Evolutionary conservation across 78 protist genomes (phyloP), one percentile per base, ranked within the genome.

Genomic region (Chrysochromulina tobinii): DNA sequence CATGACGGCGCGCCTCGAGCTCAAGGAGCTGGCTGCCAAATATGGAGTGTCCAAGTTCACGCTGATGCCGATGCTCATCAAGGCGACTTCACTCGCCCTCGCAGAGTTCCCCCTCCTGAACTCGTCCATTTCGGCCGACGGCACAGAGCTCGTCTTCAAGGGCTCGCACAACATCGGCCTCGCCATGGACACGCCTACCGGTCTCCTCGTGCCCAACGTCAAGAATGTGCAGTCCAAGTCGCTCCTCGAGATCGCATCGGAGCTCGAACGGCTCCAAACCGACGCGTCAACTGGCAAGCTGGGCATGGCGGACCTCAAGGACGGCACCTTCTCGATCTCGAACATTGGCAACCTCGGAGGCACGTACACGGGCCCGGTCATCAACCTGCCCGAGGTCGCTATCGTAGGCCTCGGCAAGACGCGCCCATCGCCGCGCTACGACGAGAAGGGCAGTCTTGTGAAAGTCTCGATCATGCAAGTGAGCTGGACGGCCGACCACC

Each of bases 261-360:
- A 98, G 79, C 94, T 98, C n/a, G 94, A 93, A 51, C 94, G 96
- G n/a, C 92, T 98, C 64, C 97, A 95, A 81, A 53, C 55, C 17
- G 95, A 90, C 68, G 61, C 67, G 90, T 7, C 27, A 55, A 77
- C 64, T 25, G 59, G 96, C 5, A 72, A 72, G 81, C 81, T 72
- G 17, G 53, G 15, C 54, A 15, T 72, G 94, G 69, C 21, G 9
- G 95, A 96, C 53, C 68, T 95, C 9, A n/a, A 92, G 21, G 96
- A 97, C 20, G 99, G 98, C 81, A 97, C 98, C 27, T 91, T 98
- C 90, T 89, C 99, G 38, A 79, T 98, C 61, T 93, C 97, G 23
- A 98, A 98, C 95, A 96, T 98, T 64, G 99, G 99, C 61, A 72
- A 95, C 38, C 91, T 98, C 67, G 99, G 99, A 23, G 99, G 98